A percentile compares a stretch with the other conserved stretches of the same genome.
phyloP scores from a whole-genome alignment of 495 filamentous ascomycete species.

The Aspergillus incahuasiensis region DNA sequence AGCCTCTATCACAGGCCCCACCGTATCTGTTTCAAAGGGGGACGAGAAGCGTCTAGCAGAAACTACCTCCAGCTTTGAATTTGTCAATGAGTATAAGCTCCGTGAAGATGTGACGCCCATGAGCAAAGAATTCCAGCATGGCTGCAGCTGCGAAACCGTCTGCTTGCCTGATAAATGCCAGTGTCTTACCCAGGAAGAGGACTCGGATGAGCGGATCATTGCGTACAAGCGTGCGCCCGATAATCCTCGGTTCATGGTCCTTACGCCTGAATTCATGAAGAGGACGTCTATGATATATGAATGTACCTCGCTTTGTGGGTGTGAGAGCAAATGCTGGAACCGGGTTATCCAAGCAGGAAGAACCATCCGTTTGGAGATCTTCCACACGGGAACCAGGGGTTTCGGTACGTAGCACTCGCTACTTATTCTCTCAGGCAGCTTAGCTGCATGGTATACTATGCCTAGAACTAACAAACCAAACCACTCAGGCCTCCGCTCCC shows the following conservation, averaged over 20 bases:
- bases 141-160: conserved; percentile 33
- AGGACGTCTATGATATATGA: conserved; percentile 63
- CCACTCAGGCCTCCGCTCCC: conserved; percentile 60
- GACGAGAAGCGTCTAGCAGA: conserved; percentile 21
- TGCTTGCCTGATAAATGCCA: conserved; percentile 35
- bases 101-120: conserved; percentile 29
- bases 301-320: conserved; percentile 71
- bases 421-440: too few relatives aligned
- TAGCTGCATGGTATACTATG: too few relatives aligned
- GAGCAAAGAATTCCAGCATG: conserved; percentile 33
- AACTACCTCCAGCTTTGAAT: conserved; percentile 36
- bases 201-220: conserved; percentile 32
- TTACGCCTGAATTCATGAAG: conserved; percentile 26
- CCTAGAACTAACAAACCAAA: conserved; percentile 1
- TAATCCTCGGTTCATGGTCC: conserved; percentile 17
- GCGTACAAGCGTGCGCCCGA: conserved; percentile 30
- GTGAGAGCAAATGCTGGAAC: conserved; percentile 65
- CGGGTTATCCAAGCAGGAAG: conserved; percentile 77
- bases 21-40: conserved; percentile 19
- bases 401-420: too few relatives aligned
- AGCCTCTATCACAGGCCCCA: conserved; percentile 24
- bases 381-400: conserved; percentile 70
- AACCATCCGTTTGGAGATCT: conserved; percentile 71
- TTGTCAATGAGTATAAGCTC: conserved; percentile 40
- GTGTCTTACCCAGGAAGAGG: conserved; percentile 35